phyloP scores from a whole-genome alignment of 768 basidiomycete genomes.

The Neoboletus brunneissimus region DNA sequence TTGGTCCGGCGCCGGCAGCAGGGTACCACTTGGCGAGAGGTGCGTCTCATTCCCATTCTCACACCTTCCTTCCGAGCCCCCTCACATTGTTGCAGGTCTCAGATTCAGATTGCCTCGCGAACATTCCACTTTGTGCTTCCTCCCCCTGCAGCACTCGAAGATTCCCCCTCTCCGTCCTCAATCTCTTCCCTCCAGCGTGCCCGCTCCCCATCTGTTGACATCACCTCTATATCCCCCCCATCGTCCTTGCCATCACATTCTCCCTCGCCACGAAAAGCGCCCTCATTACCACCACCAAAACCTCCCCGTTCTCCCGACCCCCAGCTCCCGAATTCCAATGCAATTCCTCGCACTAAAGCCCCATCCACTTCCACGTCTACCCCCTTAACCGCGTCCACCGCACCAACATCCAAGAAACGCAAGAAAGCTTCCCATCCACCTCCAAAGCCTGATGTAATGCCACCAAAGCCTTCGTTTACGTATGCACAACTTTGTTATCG shows the following conservation, averaged over 20 bases:
- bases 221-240: constrained; percentile 78
- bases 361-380: constrained; percentile 15
- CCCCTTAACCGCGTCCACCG: constrained; percentile 14
- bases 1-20: constrained; percentile 88
- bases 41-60: constrained; percentile 32
- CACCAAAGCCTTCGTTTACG: constrained; percentile 85
- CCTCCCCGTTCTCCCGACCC: constrained; percentile 46
- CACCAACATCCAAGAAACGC: constrained; percentile 56
- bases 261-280: constrained; percentile 54
- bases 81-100: constrained; percentile 56
- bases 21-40: constrained; percentile 85
- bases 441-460: constrained; percentile 71
- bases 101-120: constrained; percentile 95
- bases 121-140: constrained; percentile 97
- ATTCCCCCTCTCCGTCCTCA: constrained; percentile 78
- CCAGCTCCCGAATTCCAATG: constrained; percentile 61
- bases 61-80: neutral
- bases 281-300: constrained; percentile 45
- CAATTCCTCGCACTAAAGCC: constrained; percentile 47
- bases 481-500: constrained; percentile 91
- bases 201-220: constrained; percentile 80
- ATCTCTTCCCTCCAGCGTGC: constrained; percentile 63
- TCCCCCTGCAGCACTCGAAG: constrained; percentile 75
- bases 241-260: constrained; percentile 78
- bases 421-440: constrained; percentile 52